Base-by-base conservation (phyloP, 306 rosid species). In the Mucuna pruriens region DNA sequence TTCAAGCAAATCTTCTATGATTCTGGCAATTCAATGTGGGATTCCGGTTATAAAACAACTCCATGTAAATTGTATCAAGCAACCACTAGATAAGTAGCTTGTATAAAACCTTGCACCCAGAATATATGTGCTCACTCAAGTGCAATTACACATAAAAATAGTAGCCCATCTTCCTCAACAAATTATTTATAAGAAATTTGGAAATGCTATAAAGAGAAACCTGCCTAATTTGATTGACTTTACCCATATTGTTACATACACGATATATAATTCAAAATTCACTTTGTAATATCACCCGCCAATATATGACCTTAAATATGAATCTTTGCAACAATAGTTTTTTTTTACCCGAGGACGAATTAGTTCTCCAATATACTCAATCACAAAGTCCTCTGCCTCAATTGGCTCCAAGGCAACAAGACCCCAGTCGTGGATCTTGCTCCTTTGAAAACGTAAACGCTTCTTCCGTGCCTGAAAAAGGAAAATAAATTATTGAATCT, bases 381-480 rank as follows among this genome's bases (percentile, higher is more conserved):
- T 90, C 83, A 95, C 99, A 80, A 95, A 93, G 83, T 95, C 99
- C 78, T 95, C 98, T 22, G 97, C 97, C 79, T 95, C 99, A 69
- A 95, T 92, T 74, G 99, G 86, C 89, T 95, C 98, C 74, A 95
- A 79, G 71, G 99, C 98, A 86, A 93, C 91, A 84, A 95, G 87
- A 75, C 99, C 99, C 99, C 99, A 95, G 82, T 95, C 99, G 79
- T 93, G 98, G 78, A 95, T 95, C 89, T 95, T 93, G 89, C 99
- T 95, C 77, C 88, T 89, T 72, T 95, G 99, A 87, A 95, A 95
- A 78, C 90, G 90, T 71, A 95, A 71, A 16, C 78, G 85, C 70
- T 95, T 95, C 86, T 95, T 95, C 86, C 99, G 89, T 25, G 97
- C 98, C 99, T 92, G 85, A 60, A 58, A 87, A 63, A 78, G 39